Base-by-base conservation (phyloP, 2,329 filamentous ascomycete species). In the Biscogniauxia sp. region DNA sequence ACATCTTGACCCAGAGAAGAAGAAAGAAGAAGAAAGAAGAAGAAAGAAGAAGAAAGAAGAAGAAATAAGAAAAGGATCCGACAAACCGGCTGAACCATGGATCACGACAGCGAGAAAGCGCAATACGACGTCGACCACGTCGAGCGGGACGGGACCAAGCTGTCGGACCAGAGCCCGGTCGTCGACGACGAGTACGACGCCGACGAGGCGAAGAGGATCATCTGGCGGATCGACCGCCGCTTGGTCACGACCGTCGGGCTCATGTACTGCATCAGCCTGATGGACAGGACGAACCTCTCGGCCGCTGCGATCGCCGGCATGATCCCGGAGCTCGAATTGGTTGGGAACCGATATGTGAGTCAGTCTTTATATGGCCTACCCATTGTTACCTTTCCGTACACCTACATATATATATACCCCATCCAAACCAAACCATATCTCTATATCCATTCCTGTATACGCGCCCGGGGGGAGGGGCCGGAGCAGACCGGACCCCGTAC, bases 281-380 rank as follows among this genome's bases (percentile, higher is more conserved):
- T 94, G 86, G 91, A 95, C 71, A 81, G 91, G 32, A 92, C 89
- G 1, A 94, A 94, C 74, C 76, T 93, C 72, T 85, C 85, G n/a
- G 80, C 85, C 20, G 90, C 90, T 50, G 85, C 85, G 53, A 88
- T 94, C 72, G 90, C 91, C 20, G 91, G 84, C 56, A 84, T 86
- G 81, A 68, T 71, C 17, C 64, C 63, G 1, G 84, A 86, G 54
- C 73, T 86, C 25, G 53, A 69, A 2, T 73, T 86, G 1, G 52
- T 77, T 1, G 78, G 77, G 5, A 77, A 78, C 56, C 76, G 79
- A 70, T 74, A 74, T 50, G 70, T 72, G 51, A 68, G 65, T 25
- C 49, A n/a, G n/a, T n/a, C n/a, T n/a, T n/a, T 8, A 5, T 7
- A 7, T 32, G 28, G 28, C 9, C 9, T 32, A 7, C 11, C 28